phyloP scores from a whole-genome alignment of 805 yeast genomes.

The Myxozyma mucilagina region DNA sequence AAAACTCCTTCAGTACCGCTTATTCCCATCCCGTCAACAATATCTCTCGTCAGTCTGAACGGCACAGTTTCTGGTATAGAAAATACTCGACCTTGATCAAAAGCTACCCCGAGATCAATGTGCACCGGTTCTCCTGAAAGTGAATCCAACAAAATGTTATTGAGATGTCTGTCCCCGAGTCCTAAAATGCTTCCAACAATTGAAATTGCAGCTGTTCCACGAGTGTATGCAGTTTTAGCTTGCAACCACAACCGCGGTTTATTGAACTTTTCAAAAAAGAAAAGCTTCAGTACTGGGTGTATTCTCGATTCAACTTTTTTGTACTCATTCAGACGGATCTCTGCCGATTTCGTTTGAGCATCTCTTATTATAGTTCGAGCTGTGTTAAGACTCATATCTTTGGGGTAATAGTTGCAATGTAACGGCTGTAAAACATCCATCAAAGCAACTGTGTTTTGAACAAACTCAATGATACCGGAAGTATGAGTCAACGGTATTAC shows the following conservation, averaged over 20 bases:
- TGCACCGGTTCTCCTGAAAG: constrained; percentile 90
- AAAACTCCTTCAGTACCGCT: constrained; percentile 82
- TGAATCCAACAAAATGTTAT: constrained; percentile 80
- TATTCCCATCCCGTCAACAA: constrained; percentile 90
- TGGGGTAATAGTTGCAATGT: constrained; percentile 51
- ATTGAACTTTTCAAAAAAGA: constrained; percentile 65
- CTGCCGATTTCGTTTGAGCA: constrained; percentile 49
- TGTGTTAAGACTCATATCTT: constrained; percentile 50
- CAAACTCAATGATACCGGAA: constrained; percentile 90
- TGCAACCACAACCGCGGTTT: constrained; percentile 74
- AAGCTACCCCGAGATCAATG: constrained; percentile 93
- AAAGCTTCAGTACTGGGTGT: constrained; percentile 67
- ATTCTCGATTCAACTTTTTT: constrained; percentile 50
- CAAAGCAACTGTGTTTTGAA: constrained; percentile 69
- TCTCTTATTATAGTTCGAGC: constrained; percentile 68
- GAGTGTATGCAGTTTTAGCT: constrained; percentile 62
- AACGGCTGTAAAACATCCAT: constrained; percentile 65
- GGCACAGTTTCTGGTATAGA: constrained; percentile 94
- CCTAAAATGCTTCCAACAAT: constrained; percentile 88
- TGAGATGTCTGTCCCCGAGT: constrained; percentile 92
- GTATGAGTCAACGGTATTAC: constrained; percentile 87
- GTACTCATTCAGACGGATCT: constrained; percentile 44
- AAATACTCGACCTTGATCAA: constrained; percentile 84
- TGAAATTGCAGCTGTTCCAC: constrained; percentile 81
- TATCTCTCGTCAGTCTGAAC: constrained; percentile 83